Conservation (phyloP, 495 filamentous ascomycete genomes). For the Cairneyella variabilis region DNA sequence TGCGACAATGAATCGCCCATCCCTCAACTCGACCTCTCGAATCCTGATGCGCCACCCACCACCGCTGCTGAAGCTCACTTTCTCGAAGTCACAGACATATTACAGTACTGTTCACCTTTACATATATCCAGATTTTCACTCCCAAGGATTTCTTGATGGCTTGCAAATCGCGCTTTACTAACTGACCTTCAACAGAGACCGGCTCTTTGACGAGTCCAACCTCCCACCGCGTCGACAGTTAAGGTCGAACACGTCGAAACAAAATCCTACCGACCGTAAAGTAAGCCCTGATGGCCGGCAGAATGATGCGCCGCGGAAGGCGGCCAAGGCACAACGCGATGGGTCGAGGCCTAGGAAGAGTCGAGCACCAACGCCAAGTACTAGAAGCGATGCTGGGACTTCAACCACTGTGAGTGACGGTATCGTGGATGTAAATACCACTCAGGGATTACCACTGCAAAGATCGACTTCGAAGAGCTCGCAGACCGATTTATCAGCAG, state of each 20-base stretch:
- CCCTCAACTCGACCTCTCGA: conserved; percentile 34
- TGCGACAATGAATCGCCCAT: conserved; percentile 36
- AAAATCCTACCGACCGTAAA: conserved; percentile 24
- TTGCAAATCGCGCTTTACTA: conserved; percentile 19
- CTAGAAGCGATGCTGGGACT: conserved; percentile 13
- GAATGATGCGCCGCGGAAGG: conserved; percentile 24
- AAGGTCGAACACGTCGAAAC: conserved; percentile 36
- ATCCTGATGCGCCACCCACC: conserved; percentile 41
- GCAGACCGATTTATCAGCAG: conserved; percentile 20
- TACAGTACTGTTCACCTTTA: conserved; percentile 56
- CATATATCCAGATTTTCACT: conserved; percentile 12
- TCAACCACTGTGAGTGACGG: conserved; percentile 5
- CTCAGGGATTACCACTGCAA: conserved; percentile 15
- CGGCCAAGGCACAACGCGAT: conserved; percentile 22
- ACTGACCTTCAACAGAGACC: conserved; percentile 50
- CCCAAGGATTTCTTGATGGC: conserved; percentile 1
- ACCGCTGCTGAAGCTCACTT: conserved; percentile 57
- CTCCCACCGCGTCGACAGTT: conserved; percentile 55
- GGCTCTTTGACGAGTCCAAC: conserved; percentile 64
- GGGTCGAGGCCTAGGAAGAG: conserved; percentile 22
- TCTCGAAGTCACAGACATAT: conserved; percentile 69
- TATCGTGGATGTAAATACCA: conserved; percentile 12
- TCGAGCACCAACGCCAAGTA: conserved; percentile 18
- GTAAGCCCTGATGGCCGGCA: conserved; percentile 24
- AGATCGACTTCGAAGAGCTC: conserved; percentile 24